phyloP scores from a whole-genome alignment of 495 filamentous ascomycete genomes.

The Thermochaetoides thermophila region DNA sequence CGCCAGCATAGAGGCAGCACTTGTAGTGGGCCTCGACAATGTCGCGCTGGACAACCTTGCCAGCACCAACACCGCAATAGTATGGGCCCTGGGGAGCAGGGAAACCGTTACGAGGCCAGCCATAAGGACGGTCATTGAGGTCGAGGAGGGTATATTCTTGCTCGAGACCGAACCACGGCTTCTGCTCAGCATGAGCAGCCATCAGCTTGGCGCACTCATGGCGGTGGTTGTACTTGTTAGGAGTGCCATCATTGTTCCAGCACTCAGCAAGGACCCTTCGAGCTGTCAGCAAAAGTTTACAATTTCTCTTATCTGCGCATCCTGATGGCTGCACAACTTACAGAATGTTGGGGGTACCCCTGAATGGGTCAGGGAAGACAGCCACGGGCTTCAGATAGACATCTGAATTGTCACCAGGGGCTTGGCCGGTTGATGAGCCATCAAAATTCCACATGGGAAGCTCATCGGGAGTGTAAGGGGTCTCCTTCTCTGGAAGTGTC shows the following conservation, averaged over 20 bases:
- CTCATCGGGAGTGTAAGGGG: slow-evolving; percentile 46
- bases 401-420: slow-evolving; percentile 92
- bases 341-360: slow-evolving; percentile 67
- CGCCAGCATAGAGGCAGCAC: slow-evolving; percentile 78
- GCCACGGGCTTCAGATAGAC: slow-evolving; percentile 83
- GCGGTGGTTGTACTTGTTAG: slow-evolving; percentile 98
- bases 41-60: slow-evolving; percentile 95
- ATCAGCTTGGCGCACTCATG: slow-evolving; percentile 53
- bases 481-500: too few relatives aligned
- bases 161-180: slow-evolving; percentile 97
- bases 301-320: slow-evolving; percentile 11
- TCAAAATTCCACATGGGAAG: slow-evolving; percentile 99
- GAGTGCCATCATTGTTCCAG: slow-evolving; percentile 90
- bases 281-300: slow-evolving; percentile 23
- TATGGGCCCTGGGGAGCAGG: slow-evolving; percentile 89
- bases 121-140: slow-evolving; percentile 72
- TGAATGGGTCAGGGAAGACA: slow-evolving; percentile 88
- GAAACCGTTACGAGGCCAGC: slow-evolving; percentile 82
- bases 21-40: slow-evolving; percentile 98
- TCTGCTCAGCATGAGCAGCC: slow-evolving; percentile 66
- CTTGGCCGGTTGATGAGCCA: slow-evolving; percentile 87
- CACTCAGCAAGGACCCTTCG: slow-evolving; percentile 74
- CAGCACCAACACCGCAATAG: slow-evolving; percentile 97
- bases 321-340: slow-evolving; percentile 14
- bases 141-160: slow-evolving; percentile 69